These are phyloP conservation scores for Pseudoneurospora amorphoporcata DNA, from an alignment of 495 filamentous ascomycete species.

Conservation along the genomic window DNA sequence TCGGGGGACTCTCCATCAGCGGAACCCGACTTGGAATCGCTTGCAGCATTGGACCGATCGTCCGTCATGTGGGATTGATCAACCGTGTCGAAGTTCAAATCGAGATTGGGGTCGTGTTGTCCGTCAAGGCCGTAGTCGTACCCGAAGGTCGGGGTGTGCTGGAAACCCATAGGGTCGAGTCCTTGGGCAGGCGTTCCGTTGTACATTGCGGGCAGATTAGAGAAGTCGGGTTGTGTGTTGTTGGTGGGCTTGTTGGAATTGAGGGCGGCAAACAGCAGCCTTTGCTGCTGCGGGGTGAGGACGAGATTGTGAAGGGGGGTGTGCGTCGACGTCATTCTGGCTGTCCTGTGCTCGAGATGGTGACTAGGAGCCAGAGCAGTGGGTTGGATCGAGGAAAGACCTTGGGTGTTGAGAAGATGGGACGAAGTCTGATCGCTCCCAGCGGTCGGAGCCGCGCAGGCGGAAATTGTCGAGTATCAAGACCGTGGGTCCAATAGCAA, in stretches of 20 bases:
- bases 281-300: constrained; percentile 79
- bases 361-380: not conserved
- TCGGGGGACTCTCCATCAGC: constrained; percentile 60
- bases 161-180: constrained; percentile 27
- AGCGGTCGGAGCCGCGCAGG: not conserved
- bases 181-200: constrained; percentile 43
- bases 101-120: constrained; percentile 36
- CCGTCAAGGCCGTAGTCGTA: constrained; percentile 53
- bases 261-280: constrained; percentile 77
- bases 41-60: constrained; percentile 51
- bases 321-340: constrained; percentile 36
- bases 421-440: not conserved
- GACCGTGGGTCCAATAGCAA: not conserved
- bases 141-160: constrained; percentile 72
- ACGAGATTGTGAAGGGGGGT: constrained; percentile 33
- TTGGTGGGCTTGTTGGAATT: constrained; percentile 53
- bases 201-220: constrained; percentile 34
- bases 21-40: constrained; percentile 39
- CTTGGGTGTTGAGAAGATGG: not conserved
- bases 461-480: not conserved
- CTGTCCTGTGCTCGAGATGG: constrained; percentile 16
- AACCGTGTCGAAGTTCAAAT: constrained; percentile 58
- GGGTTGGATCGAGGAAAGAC: not conserved
- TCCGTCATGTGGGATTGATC: constrained; percentile 66
- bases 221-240: constrained; percentile 32